Percentiles rank a stretch among this genome's conserved stretches.
phyloP scores from a whole-genome alignment of 805 yeast genomes.

The Ogataea nitratoaversa region DNA sequence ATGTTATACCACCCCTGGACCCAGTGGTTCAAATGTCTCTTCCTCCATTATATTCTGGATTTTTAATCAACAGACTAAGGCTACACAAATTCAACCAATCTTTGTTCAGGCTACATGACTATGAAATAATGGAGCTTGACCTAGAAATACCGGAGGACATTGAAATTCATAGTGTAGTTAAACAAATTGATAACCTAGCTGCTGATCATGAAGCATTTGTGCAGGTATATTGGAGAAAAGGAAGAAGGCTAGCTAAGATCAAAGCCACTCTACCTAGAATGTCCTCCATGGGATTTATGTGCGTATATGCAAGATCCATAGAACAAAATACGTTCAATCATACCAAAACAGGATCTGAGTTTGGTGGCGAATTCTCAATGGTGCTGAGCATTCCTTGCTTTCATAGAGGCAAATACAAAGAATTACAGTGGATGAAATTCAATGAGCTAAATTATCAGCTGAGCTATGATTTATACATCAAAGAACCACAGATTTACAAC shows the following conservation, averaged over 20 bases:
- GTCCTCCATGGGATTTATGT: conserved; percentile 65
- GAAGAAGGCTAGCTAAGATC: conserved; percentile 63
- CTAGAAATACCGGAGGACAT: conserved; percentile 65
- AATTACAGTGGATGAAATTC: conserved; percentile 58
- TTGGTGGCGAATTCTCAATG: conserved; percentile 51
- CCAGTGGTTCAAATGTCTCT: conserved; percentile 71
- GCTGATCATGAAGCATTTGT: conserved; percentile 50
- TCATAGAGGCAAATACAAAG: conserved; percentile 63
- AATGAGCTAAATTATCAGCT: conserved; percentile 64
- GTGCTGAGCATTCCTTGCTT: conserved; percentile 70
- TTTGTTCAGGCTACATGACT: conserved; percentile 63
- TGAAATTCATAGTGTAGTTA: conserved; percentile 61
- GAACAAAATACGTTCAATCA: conserved; percentile 38
- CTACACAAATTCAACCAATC: conserved; percentile 74
- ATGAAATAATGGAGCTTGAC: conserved; percentile 77
- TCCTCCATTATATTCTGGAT: conserved; percentile 85
- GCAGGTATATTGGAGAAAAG: conserved; percentile 73
- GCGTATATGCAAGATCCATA: conserved; percentile 50
- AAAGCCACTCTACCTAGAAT: conserved; percentile 77
- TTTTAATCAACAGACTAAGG: conserved; percentile 53
- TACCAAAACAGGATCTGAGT: conserved; percentile 1
- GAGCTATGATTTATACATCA: conserved; percentile 71
- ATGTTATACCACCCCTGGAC: conserved; percentile 79
- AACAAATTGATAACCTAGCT: conserved; percentile 33
- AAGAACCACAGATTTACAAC: conserved; percentile 75